A percentile compares a stretch with the other conserved stretches of the same genome.
Evolutionary conservation across 2,329 filamentous ascomycete genomes (phyloP).

Genomic region (Blumeria graminis): DNA sequence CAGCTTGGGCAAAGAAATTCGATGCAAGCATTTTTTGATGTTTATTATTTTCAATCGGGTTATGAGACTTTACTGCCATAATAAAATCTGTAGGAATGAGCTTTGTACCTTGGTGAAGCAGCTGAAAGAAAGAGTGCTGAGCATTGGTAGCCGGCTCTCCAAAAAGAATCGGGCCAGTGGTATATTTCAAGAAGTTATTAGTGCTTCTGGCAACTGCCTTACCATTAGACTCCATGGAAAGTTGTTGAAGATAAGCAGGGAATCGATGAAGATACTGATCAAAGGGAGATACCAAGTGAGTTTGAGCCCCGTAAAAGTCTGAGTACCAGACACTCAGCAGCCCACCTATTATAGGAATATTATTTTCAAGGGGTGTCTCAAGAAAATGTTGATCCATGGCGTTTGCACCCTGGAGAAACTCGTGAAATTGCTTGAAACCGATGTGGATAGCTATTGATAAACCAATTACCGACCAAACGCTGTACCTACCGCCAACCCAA

Average conservation of each 20-base stretch:
- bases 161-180: conserved; percentile 84
- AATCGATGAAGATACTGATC: conserved; percentile 99
- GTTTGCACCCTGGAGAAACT: conserved; percentile 84
- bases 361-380: conserved; percentile 70
- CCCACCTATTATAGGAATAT: conserved; percentile 81
- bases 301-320: conserved; percentile 95
- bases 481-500: conserved; percentile 97
- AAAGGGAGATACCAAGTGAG: conserved; percentile 89
- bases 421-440: conserved; percentile 90
- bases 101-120: conserved; percentile 97
- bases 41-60: conserved; percentile 73
- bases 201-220: conserved; percentile 85
- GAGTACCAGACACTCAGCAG: conserved; percentile 96
- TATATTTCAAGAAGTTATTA: conserved; percentile 82
- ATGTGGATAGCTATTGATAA: conserved; percentile 86
- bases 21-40: conserved; percentile 93
- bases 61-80: conserved; percentile 86
- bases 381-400: conserved; percentile 98
- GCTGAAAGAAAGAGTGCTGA: conserved; percentile 99
- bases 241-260: conserved; percentile 94
- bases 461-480: conserved; percentile 96
- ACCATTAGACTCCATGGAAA: conserved; percentile 99
- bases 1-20: conserved; percentile 76
- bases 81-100: conserved; percentile 97
- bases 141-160: conserved; percentile 97